Base-by-base conservation (phyloP, 805 yeast species). In the Trichomonascus vanleenenianus region DNA sequence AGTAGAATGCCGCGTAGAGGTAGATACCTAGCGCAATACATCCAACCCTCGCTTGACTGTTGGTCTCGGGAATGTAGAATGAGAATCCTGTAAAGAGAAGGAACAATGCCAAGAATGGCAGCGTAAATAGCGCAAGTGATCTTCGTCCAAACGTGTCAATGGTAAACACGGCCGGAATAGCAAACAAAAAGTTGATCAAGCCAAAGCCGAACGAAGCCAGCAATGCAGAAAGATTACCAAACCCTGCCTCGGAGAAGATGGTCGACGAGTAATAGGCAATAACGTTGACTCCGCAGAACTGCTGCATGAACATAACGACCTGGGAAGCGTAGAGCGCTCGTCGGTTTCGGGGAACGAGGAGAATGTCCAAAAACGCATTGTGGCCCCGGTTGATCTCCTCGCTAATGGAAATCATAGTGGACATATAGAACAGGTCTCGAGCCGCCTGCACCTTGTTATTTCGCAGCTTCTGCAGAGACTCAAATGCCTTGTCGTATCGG, bases 121-220 rank as follows among this genome's bases (percentile, higher is more conserved):
- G 71, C 2, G 85, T 81, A 35, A 63, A 57, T 40, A 80, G 66
- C 49, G 79, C 65, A 58, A 81, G 69, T 32, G 69, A 63, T 44
- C 94, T 72, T 56, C 95, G 74, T 16, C 95, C 95, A 56, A 74
- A 81, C 27, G 73, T 74, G 60, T 85, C 95, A 59, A 85, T 85
- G 41, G 88, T 78, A 64, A 75, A 78, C 53, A 85, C 75, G 0
- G 95, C 94, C 1, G 95, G 95, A 37, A 85, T 61, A 7, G 95
- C 93, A 66, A 85, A 85, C 12, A 82, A 62, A 61, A 83, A 84
- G 64, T 85, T 85, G 55, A 86, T 66, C 72, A 81, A 75, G 60
- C 95, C 95, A 55, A 83, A 86, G 2, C 95, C 95, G 78, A 88
- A 76, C 1, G 94, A 84, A 0, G 94, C 94, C 54, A 83, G 66